These are phyloP conservation scores for Nannizziopsis barbatae DNA, from an alignment of 2,329 filamentous ascomycete species.

Conservation along the genomic window DNA sequence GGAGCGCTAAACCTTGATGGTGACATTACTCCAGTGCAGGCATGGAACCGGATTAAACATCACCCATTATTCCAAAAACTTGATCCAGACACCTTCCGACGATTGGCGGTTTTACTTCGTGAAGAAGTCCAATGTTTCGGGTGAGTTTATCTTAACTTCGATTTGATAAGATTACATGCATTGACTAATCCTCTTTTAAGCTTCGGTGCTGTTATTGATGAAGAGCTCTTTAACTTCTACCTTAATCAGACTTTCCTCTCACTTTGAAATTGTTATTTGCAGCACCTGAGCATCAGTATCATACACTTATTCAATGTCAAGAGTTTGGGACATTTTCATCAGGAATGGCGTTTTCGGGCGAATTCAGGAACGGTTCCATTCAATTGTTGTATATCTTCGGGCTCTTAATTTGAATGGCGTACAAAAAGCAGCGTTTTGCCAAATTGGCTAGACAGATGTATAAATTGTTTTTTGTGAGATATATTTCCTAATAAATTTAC, in stretches of 20 bases:
- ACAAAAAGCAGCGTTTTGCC: too few relatives aligned
- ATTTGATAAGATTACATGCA: not conserved
- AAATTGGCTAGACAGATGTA: not conserved
- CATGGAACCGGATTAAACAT: conserved; percentile 28
- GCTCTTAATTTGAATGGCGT: not conserved
- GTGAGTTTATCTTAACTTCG: conserved; percentile 18
- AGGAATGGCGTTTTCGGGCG: not conserved
- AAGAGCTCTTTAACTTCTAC: conserved; percentile 16
- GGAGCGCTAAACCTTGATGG: conserved; percentile 20
- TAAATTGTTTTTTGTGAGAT: not conserved
- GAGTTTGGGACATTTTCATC: too few relatives aligned
- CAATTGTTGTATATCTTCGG: not conserved
- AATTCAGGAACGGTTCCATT: not conserved
- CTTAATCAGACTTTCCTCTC: conserved; percentile 12
- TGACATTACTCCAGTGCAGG: conserved; percentile 33
- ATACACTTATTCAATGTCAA: too few relatives aligned
- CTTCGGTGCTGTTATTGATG: conserved; percentile 21
- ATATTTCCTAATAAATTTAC: not conserved
- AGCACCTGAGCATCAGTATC: not conserved
- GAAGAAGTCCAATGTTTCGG: conserved; percentile 31
- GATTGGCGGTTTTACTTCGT: conserved; percentile 22
- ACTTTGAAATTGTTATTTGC: not conserved
- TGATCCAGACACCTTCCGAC: conserved; percentile 20
- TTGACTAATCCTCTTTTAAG: conserved; percentile 9
- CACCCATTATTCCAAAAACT: conserved; percentile 26